These are phyloP conservation scores for Mortierella sp. DNA, from an alignment of 371 early-diverging fungal genomes.

Conservation along the genomic window DNA sequence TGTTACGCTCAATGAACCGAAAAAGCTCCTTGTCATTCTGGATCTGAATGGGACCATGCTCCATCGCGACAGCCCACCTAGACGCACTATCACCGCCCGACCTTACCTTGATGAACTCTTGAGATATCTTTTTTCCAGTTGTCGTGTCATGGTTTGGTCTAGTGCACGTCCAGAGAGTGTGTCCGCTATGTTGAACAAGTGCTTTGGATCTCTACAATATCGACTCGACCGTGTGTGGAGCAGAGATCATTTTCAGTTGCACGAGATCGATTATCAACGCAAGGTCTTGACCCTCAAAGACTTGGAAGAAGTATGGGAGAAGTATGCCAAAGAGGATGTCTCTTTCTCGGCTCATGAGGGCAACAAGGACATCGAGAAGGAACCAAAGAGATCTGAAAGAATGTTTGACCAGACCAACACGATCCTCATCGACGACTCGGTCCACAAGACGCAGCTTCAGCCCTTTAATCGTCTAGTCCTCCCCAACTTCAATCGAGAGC, in stretches of 20 bases:
- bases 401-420: conserved; percentile 71
- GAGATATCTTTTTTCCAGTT: conserved; percentile 65
- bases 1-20: neutral
- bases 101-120: conserved; percentile 69
- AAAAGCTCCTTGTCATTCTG: conserved; percentile 62
- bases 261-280: conserved; percentile 53
- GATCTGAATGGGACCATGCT: conserved; percentile 83
- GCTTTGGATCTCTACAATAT: conserved; percentile 50
- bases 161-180: conserved; percentile 73
- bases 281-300: conserved; percentile 74
- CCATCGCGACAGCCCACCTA: conserved; percentile 33
- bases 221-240: conserved; percentile 68
- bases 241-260: conserved; percentile 64
- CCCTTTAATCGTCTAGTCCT: conserved; percentile 70
- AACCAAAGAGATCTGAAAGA: neutral
- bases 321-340: conserved; percentile 14
- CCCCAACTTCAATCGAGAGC: conserved; percentile 37
- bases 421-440: conserved; percentile 75
- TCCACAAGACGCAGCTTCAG: conserved; percentile 68
- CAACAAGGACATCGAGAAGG: conserved; percentile 8
- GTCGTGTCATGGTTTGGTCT: conserved; percentile 83
- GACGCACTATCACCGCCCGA: conserved; percentile 55
- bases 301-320: conserved; percentile 62
- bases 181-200: conserved; percentile 13
- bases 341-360: conserved; percentile 17